These are phyloP conservation scores for Fusarium secorum DNA, from an alignment of 2,329 filamentous ascomycete species.

Conservation along the genomic window DNA sequence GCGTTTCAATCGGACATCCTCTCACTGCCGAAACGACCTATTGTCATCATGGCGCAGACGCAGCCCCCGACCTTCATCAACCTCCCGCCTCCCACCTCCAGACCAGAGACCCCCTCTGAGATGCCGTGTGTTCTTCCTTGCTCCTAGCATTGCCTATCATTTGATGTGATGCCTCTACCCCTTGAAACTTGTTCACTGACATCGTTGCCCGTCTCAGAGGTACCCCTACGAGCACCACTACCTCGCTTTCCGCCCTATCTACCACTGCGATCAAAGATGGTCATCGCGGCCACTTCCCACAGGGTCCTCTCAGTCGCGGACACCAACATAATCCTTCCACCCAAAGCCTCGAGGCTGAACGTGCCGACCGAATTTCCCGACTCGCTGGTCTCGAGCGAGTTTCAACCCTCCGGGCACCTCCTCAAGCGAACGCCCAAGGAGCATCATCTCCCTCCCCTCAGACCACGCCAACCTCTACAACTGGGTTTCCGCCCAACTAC, in stretches of 20 bases:
- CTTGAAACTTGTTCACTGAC: constrained; percentile 10
- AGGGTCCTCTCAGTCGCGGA: constrained; percentile 61
- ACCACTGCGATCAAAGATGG: constrained; percentile 97
- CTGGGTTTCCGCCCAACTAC: constrained; percentile 53
- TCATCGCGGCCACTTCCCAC: constrained; percentile 80
- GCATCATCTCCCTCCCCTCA: constrained; percentile 56
- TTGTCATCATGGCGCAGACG: constrained; percentile 50
- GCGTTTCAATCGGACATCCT: neutral
- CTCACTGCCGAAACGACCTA: neutral
- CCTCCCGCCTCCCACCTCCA: constrained; percentile 81
- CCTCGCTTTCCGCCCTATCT: constrained; percentile 88
- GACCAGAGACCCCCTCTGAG: constrained; percentile 86
- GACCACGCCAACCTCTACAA: constrained; percentile 60
- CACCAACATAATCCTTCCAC: constrained; percentile 67
- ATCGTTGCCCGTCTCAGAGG: constrained; percentile 63
- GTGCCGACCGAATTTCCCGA: constrained; percentile 93
- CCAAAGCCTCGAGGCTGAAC: constrained; percentile 86
- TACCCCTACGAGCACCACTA: constrained; percentile 91
- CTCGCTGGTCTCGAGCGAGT: constrained; percentile 91
- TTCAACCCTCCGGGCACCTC: constrained; percentile 71
- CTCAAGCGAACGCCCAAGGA: constrained; percentile 43
- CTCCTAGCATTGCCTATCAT: neutral
- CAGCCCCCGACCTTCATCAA: constrained; percentile 77
- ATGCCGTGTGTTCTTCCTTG: constrained; percentile 73
- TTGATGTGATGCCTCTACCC: neutral